phyloP scores from a whole-genome alignment of 2,329 filamentous ascomycete species.

The Hypoxylon sp. region DNA sequence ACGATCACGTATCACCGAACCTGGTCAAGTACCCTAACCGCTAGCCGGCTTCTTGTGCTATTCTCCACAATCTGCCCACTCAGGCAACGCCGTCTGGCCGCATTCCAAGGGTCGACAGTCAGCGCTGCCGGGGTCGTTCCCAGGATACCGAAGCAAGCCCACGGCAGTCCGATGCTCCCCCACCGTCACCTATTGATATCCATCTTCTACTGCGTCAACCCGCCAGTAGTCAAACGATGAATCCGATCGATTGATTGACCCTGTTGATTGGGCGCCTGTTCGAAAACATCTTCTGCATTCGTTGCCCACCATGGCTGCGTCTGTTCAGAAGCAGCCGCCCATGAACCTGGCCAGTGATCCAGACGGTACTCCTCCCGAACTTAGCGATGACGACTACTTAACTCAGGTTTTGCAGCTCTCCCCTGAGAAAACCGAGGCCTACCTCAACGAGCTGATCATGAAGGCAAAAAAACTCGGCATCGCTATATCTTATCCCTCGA shows the following conservation, averaged over 20 bases:
- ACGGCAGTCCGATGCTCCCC: conserved; percentile 36
- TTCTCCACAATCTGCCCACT: conserved; percentile 44
- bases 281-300: conserved; percentile 24
- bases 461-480: conserved; percentile 56
- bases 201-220: conserved; percentile 31
- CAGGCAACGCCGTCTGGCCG: conserved; percentile 41
- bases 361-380: conserved; percentile 46
- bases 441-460: conserved; percentile 50
- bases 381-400: conserved; percentile 48
- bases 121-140: conserved; percentile 35
- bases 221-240: conserved; percentile 46
- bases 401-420: conserved; percentile 48
- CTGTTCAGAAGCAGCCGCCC: conserved; percentile 41
- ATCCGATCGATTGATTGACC: conserved; percentile 37
- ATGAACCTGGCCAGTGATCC: conserved; percentile 33
- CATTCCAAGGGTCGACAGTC: conserved; percentile 38
- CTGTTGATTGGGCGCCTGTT: conserved; percentile 35
- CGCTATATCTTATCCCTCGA: conserved; percentile 47
- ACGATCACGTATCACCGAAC: conserved; percentile 32
- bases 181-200: conserved; percentile 32
- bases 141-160: conserved; percentile 31
- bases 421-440: conserved; percentile 41
- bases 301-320: conserved; percentile 44
- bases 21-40: conserved; percentile 24
- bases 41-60: conserved; percentile 29